Conservation (phyloP, 148 eudicot genomes). For the Pharnaceum exiguum region DNA sequence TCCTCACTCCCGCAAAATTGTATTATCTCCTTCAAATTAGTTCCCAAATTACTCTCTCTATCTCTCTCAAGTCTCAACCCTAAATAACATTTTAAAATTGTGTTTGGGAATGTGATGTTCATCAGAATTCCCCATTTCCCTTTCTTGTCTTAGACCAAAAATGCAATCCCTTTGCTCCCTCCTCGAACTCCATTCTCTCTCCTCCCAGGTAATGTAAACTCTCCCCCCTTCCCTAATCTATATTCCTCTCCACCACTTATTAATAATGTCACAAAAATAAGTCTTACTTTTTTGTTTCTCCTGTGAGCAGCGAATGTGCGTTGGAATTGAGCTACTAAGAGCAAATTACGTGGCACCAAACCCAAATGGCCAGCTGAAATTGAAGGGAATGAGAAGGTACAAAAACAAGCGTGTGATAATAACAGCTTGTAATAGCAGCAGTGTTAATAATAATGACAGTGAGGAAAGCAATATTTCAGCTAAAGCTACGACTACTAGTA, state of each 20-base stretch:
- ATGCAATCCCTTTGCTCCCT: conserved; percentile 21
- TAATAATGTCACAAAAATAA: background rate
- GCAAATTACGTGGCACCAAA: too few species aligned
- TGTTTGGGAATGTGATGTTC: background rate
- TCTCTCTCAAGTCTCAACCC: too few species aligned
- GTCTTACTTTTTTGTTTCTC: background rate
- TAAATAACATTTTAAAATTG: background rate
- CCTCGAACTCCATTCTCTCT: conserved; percentile 11
- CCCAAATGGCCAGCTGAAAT: conserved; percentile 11
- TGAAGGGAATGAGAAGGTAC: conserved; percentile 8
- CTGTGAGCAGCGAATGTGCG: conserved; percentile 19
- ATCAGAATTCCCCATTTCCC: background rate
- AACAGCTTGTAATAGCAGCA: conserved; percentile 14
- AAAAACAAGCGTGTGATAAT: conserved; percentile 8
- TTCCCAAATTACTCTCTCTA: too few species aligned
- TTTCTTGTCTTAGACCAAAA: too few species aligned
- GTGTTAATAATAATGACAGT: too few species aligned
- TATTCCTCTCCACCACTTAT: background rate
- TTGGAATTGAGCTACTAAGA: conserved; percentile 22
- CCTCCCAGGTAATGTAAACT: conserved; percentile 15
- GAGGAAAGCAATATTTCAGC: conserved; percentile 12
- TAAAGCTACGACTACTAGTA: too few species aligned
- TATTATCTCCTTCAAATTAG: too few species aligned
- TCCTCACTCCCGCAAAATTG: too few species aligned
- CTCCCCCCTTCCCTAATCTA: background rate